Evolutionary conservation across 1,284 basidiomycete genomes (phyloP).

Genomic region (Erythrobasidium hasegawianum): DNA sequence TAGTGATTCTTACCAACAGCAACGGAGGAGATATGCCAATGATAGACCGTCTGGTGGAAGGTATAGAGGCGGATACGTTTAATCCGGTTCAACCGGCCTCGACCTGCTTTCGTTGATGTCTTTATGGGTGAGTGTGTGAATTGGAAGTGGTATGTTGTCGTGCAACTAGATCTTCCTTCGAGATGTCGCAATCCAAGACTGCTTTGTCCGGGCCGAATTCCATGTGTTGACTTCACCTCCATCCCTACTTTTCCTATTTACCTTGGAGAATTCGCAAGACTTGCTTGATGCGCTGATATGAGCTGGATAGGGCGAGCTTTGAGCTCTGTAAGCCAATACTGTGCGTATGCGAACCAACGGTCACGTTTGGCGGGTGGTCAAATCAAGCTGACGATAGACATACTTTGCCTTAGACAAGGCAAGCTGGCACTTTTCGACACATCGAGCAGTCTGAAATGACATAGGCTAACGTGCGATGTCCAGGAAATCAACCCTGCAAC

Average conservation of each 20-base stretch:
- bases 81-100: too few relatives aligned
- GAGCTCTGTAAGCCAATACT: conserved; percentile 41
- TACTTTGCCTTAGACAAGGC: conserved; percentile 17
- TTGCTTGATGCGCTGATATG: conserved; percentile 26
- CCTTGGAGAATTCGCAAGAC: neutral
- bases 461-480: neutral
- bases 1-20: neutral
- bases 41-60: neutral
- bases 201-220: too few relatives aligned
- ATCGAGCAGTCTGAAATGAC: neutral
- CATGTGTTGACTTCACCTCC: too few relatives aligned
- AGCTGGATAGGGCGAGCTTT: conserved; percentile 39
- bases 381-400: neutral
- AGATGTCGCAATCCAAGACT: too few relatives aligned
- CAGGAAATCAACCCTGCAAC: conserved; percentile 78
- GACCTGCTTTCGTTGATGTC: too few relatives aligned
- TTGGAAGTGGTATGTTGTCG: too few relatives aligned
- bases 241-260: too few relatives aligned
- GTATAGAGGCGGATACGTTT: conserved; percentile 1
- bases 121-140: too few relatives aligned
- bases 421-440: neutral
- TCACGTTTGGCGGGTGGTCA: too few relatives aligned
- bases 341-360: conserved; percentile 7
- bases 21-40: too few relatives aligned
- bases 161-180: too few relatives aligned